Evolutionary conservation across 2,329 filamentous ascomycete species (phyloP), one percentile per base, ranked within the genome.

Genomic region (Ascochyta viciae-villosae): DNA sequence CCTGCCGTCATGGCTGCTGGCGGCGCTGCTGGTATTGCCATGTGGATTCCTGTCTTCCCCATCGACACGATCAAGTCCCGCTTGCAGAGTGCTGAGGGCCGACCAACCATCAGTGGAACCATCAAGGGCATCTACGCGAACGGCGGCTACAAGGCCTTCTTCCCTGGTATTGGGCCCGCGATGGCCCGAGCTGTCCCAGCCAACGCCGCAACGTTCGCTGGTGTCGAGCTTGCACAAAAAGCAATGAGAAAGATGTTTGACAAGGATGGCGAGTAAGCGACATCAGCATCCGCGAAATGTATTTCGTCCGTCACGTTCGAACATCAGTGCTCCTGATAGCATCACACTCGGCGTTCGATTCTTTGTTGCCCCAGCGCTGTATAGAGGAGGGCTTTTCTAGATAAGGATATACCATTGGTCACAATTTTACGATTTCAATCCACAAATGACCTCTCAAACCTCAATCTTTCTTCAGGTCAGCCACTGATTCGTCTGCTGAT

Each of bases 41-140:
- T 99, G 95, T 99, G 95, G 95, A 95, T 97, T 65, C 93, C 95
- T 50, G 93, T 99, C 38, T 99, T 99, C 85, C 95, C 95, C 22
- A 85, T 99, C 62, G 95, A 99, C 73, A 99, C 95, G 0, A 88
- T 99, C 80, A 99, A 99, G 86, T 93, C 89, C 62, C 84, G 93
- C 34, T 80, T 99, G 74, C 95, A 99, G 83, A 96, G 91, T 39
- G 92, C 92, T 38, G 90, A 95, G 71, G 92, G 92, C 44, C 89
- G 89, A 65, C 88, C 92, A 45, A 91, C 89, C 0, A 86, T 99
- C 47, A 85, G 87, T 15, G 88, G 90, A 7, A 91, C 95, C 29
- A 85, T 99, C 47, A 84, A 85, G 62, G 87, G 92, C 50, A 82
- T 99, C n/a, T 96, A 96, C 73, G 87, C 82, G 33, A 88, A 82